A percentile compares a stretch with the other conserved stretches of the same genome.
phyloP scores from a whole-genome alignment of 306 rosid genomes.

The Trifolium dubium region DNA sequence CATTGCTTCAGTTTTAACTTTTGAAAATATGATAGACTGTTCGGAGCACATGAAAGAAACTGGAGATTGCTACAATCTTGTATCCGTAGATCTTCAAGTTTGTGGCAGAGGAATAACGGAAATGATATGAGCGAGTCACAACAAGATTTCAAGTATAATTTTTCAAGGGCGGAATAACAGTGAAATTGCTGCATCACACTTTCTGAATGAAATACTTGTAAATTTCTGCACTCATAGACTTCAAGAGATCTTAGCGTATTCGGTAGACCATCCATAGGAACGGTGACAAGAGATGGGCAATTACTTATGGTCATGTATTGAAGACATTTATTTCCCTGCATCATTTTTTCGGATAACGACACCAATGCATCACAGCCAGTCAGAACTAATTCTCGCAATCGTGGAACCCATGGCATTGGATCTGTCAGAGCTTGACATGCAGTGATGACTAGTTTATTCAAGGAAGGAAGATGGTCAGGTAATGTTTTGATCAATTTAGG shows the following conservation, averaged over 20 bases:
- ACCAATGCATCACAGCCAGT: slow-evolving; percentile 29
- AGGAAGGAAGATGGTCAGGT: slow-evolving; percentile 37
- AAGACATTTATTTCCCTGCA: slow-evolving; percentile 35
- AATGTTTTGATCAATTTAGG: slow-evolving; percentile 19
- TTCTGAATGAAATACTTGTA: slow-evolving; percentile 16
- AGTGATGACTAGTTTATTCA: slow-evolving; percentile 21
- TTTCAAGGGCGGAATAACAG: slow-evolving; percentile 16
- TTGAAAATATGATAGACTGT: slow-evolving; percentile 18
- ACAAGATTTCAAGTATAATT: slow-evolving; percentile 14
- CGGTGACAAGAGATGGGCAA: slow-evolving; percentile 36
- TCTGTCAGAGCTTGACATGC: slow-evolving; percentile 38
- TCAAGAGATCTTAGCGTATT: slow-evolving; percentile 31
- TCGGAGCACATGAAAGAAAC: slow-evolving; percentile 1
- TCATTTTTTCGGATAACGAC: slow-evolving; percentile 33
- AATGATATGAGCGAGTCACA: slow-evolving; percentile 35
- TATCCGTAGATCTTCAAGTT: slow-evolving; percentile 28
- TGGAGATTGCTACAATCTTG: slow-evolving; percentile 32
- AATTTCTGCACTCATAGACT: slow-evolving; percentile 34
- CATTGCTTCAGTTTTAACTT: slow-evolving; percentile 35
- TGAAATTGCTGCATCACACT: slow-evolving; percentile 7
- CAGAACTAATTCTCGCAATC: slow-evolving; percentile 28
- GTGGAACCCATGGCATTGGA: slow-evolving; percentile 36
- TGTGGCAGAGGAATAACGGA: slow-evolving; percentile 32
- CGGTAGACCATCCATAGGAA: slow-evolving; percentile 3
- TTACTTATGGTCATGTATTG: slow-evolving; percentile 26